Evolutionary conservation across 2,329 filamentous ascomycete species (phyloP).

Genomic region (Claviceps quebecensis): DNA sequence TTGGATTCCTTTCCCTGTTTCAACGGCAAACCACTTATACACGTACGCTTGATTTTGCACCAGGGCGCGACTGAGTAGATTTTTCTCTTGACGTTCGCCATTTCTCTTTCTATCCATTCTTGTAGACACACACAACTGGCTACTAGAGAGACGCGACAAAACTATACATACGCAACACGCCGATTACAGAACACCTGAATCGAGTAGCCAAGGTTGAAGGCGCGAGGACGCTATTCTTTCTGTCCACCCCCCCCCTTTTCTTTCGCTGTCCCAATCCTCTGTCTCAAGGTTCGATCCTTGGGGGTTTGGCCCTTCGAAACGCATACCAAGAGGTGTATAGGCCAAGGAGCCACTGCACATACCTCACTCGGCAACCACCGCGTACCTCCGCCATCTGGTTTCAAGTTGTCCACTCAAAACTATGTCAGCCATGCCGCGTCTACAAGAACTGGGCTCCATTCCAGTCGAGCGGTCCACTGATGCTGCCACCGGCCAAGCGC

Average conservation of each 20-base stretch:
- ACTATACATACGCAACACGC: not conserved
- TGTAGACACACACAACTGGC: not conserved
- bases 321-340: not conserved
- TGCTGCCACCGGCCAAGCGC: not conserved
- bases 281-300: constrained; percentile 7
- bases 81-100: not conserved
- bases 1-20: constrained; percentile 9
- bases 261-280: not conserved
- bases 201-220: not conserved
- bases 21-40: constrained; percentile 1
- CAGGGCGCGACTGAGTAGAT: not conserved
- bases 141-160: not conserved
- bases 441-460: constrained; percentile 9
- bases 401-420: constrained; percentile 1
- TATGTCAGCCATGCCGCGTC: constrained; percentile 7
- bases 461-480: constrained; percentile 6
- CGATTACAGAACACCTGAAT: not conserved
- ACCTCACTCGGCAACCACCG: not conserved
- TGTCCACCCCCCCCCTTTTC: not conserved
- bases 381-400: not conserved
- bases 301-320: constrained; percentile 2
- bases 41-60: not conserved
- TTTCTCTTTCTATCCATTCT: not conserved
- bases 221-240: not conserved
- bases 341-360: not conserved